These are phyloP conservation scores for Herpetospermum pedunculosum DNA, from an alignment of 306 rosid genomes.

Conservation along the genomic window DNA sequence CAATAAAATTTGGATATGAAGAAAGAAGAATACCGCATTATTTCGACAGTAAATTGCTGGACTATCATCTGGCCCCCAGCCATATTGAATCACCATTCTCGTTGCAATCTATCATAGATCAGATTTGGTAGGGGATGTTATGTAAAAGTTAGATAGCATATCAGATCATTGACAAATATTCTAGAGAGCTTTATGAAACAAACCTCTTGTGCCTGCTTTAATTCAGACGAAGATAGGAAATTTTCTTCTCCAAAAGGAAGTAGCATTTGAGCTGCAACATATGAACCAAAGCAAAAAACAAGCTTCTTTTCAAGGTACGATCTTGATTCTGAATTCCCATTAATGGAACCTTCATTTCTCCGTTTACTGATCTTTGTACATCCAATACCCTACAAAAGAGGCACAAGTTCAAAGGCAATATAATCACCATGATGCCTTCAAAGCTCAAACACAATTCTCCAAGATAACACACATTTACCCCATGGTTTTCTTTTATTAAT, in stretches of 20 bases:
- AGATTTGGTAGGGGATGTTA: slow-evolving; percentile 8
- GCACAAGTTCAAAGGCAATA: slow-evolving; percentile 11
- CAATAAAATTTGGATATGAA: slow-evolving; percentile 10
- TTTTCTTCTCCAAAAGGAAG: slow-evolving; percentile 97
- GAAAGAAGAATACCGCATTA: slow-evolving; percentile 62
- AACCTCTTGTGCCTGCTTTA: slow-evolving; percentile 94
- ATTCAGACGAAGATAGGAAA: slow-evolving; percentile 65
- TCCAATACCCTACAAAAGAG: slow-evolving; percentile 71
- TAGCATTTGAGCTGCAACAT: slow-evolving; percentile 79
- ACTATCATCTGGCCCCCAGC: slow-evolving; percentile 99
- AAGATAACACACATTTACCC: neutral
- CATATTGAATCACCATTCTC: slow-evolving; percentile 90
- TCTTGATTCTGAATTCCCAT: slow-evolving; percentile 73
- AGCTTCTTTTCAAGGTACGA: slow-evolving; percentile 92
- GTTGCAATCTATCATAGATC: slow-evolving; percentile 71
- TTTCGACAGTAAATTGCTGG: slow-evolving; percentile 76
- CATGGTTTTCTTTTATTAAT: neutral
- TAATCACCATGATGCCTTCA: neutral
- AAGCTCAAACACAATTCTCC: neutral
- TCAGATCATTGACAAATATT: slow-evolving; percentile 16
- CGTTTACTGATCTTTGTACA: slow-evolving; percentile 83
- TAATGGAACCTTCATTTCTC: slow-evolving; percentile 53
- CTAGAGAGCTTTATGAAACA: slow-evolving; percentile 12
- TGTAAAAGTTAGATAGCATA: neutral
- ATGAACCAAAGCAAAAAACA: slow-evolving; percentile 92